Evolutionary conservation across 495 filamentous ascomycete species (phyloP).

Genomic region (Astrothelium macrocarpum): DNA sequence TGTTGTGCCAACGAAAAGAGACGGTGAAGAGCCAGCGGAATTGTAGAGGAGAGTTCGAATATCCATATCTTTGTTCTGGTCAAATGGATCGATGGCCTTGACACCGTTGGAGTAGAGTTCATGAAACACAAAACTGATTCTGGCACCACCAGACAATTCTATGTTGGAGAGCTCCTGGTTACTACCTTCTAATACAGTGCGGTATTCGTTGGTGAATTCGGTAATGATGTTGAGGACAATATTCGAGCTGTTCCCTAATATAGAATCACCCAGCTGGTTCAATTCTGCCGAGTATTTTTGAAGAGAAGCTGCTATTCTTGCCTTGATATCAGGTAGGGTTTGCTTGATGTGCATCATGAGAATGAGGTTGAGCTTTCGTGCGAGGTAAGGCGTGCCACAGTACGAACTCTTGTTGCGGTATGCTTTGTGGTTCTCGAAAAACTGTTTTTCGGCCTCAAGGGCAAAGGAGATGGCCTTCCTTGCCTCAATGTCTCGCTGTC

Average conservation of each 20-base stretch:
- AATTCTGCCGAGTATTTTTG: conserved; percentile 87
- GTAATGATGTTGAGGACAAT: conserved; percentile 98
- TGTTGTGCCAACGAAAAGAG: conserved; percentile 93
- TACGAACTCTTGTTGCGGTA: conserved; percentile 98
- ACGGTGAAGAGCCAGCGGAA: conserved; percentile 93
- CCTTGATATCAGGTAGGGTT: conserved; percentile 96
- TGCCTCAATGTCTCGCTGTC: conserved; percentile 98
- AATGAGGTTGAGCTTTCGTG: conserved; percentile 94
- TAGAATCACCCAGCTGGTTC: conserved; percentile 74
- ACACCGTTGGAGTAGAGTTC: conserved; percentile 97
- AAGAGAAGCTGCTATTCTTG: conserved; percentile 80
- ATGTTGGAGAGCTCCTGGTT: conserved; percentile 89
- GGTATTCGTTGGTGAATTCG: conserved; percentile 95
- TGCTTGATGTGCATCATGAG: conserved; percentile 99
- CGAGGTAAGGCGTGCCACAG: conserved; percentile 95
- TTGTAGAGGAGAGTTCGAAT: conserved; percentile 94
- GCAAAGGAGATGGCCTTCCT: conserved; percentile 88
- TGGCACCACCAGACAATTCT: conserved; percentile 90
- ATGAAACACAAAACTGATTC: conserved; percentile 99
- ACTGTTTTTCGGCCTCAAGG: conserved; percentile 89
- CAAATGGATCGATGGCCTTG: conserved; percentile 96
- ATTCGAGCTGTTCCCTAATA: conserved; percentile 92
- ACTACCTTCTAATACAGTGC: conserved; percentile 90
- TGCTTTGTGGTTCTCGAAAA: conserved; percentile 97
- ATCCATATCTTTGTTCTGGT: conserved; percentile 93